Evolutionary conservation across 441 rosid species (phyloP).

Genomic region (Populus hybrid): DNA sequence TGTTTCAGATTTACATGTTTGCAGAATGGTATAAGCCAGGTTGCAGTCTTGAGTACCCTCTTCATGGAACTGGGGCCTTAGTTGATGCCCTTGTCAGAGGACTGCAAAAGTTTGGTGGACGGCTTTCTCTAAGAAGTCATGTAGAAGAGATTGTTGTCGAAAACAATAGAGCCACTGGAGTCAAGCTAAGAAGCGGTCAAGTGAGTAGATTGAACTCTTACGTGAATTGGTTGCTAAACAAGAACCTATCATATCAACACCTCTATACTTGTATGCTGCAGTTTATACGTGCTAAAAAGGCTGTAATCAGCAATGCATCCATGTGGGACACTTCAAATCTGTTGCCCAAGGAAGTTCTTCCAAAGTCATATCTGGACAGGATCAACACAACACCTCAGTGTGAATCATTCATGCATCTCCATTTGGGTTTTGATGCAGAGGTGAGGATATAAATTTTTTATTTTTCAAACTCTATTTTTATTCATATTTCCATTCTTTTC

Average conservation of each 20-base stretch:
- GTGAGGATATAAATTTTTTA: conserved; percentile 28
- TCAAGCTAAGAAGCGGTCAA: conserved; percentile 79
- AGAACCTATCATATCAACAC: not conserved
- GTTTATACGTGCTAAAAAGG: conserved; percentile 80
- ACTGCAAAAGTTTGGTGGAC: conserved; percentile 80
- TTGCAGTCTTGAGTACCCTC: conserved; percentile 78
- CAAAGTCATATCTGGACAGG: conserved; percentile 50
- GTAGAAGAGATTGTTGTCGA: conserved; percentile 73
- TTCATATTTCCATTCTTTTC: not conserved
- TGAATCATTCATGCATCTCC: conserved; percentile 98
- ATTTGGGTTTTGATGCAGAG: conserved; percentile 81
- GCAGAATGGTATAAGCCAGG: conserved; percentile 98
- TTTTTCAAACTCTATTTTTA: not conserved
- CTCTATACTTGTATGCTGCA: conserved; percentile 29
- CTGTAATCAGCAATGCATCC: conserved; percentile 89
- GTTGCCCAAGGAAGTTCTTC: conserved; percentile 63
- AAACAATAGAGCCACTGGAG: conserved; percentile 73
- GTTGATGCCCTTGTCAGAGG: conserved; percentile 84
- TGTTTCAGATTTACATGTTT: conserved; percentile 78
- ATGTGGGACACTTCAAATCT: conserved; percentile 89
- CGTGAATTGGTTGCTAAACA: not conserved
- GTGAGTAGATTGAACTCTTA: conserved; percentile 37
- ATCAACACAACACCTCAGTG: conserved; percentile 63
- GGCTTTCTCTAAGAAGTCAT: conserved; percentile 66
- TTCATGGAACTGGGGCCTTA: conserved; percentile 80